Percentiles rank a stretch among this genome's conserved stretches.
Conservation (phyloP, 306 rosid species). For the Cicer judaicum region DNA sequence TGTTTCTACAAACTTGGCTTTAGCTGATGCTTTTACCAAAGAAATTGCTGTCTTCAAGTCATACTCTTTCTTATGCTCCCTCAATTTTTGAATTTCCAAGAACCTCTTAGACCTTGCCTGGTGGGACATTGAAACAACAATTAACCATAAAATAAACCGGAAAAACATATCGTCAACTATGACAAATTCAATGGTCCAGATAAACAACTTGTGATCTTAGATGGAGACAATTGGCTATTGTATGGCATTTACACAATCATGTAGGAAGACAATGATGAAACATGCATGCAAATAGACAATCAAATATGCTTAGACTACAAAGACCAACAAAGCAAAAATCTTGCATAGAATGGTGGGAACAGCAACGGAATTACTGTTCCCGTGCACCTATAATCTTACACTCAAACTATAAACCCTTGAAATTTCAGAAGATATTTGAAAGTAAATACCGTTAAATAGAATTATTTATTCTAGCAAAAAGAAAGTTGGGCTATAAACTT, state of each 20-base stretch:
- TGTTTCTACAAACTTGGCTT: conserved; percentile 80
- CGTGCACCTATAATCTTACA: background rate
- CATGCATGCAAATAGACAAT: background rate
- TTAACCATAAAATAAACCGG: conserved; percentile 11
- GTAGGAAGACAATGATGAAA: background rate
- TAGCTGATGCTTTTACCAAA: conserved; percentile 73
- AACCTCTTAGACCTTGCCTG: conserved; percentile 92
- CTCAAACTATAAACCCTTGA: conserved; percentile 17
- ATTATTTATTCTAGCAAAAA: background rate
- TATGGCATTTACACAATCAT: background rate
- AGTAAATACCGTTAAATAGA: background rate
- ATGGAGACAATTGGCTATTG: background rate
- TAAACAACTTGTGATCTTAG: background rate
- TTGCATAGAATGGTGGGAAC: conserved; percentile 2
- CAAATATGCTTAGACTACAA: conserved; percentile 1
- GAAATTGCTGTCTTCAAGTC: conserved; percentile 77
- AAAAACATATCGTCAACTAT: background rate
- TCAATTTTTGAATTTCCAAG: conserved; percentile 90
- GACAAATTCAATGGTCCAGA: conserved; percentile 20
- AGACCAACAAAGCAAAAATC: conserved; percentile 29
- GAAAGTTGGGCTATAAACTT: background rate
- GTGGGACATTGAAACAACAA: conserved; percentile 42
- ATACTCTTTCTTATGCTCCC: conserved; percentile 85
- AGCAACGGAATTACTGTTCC: conserved; percentile 2
- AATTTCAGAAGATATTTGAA: conserved; percentile 9